These are phyloP conservation scores for Fusarium circinatum DNA, from an alignment of 2,329 filamentous ascomycete species.

Conservation along the genomic window DNA sequence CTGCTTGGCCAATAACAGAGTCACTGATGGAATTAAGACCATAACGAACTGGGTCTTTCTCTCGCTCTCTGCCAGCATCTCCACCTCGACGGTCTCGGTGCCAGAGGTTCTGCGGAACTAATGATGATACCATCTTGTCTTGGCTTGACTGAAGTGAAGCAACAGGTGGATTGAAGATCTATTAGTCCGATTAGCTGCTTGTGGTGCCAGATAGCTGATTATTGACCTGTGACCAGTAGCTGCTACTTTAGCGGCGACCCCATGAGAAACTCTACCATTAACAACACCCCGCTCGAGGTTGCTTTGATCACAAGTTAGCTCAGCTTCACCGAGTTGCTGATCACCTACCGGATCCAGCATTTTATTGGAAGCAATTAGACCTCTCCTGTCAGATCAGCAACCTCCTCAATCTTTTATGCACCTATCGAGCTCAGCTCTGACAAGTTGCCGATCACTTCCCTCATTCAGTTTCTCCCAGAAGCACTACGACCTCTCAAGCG, in stretches of 20 bases:
- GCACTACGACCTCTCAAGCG: neutral
- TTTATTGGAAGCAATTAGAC: neutral
- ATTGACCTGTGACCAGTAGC: neutral
- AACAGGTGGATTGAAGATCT: neutral
- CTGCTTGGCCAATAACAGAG: neutral
- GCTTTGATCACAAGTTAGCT: neutral
- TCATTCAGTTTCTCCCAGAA: too few species aligned
- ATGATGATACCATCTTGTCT: neutral
- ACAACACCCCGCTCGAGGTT: neutral
- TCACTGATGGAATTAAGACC: neutral
- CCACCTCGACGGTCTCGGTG: neutral
- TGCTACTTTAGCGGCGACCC: neutral
- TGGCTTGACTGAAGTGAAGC: neutral
- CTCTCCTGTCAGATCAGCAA: neutral
- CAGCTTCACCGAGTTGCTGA: neutral
- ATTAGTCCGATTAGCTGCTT: fast-evolving
- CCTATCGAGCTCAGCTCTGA: neutral
- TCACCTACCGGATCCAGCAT: neutral
- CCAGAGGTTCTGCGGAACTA: neutral
- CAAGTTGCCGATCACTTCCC: neutral
- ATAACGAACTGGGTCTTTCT: neutral
- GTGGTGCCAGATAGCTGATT: neutral
- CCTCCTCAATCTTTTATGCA: neutral
- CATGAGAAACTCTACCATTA: neutral
- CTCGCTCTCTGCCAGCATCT: neutral